Base-by-base conservation (phyloP, 768 basidiomycete species). In the Mycena leptocephala region DNA sequence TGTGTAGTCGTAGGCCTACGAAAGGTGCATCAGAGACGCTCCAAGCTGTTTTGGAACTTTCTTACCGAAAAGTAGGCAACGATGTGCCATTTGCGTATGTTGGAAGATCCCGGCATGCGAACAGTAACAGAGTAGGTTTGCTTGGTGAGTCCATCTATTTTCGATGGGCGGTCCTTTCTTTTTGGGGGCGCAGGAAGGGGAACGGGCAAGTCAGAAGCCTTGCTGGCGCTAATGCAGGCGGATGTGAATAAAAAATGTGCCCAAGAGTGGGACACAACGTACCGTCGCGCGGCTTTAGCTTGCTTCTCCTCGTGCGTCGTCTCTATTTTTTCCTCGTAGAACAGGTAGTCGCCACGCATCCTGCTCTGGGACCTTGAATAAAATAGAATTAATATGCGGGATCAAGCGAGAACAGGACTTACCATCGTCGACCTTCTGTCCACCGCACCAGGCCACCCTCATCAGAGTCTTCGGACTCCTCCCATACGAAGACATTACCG, bases 401-500 rank as follows among this genome's bases (percentile, higher is more conserved):
- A 30, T 77, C 22, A 32, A 26, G 6, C 22, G 24, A 35, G 39
- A 1, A 9, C 22, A 72, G 32, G 28, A 70, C 86, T 59, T 82
- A 92, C 95, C 95, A 96, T 85, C 95, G 87, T 76, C 94, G 88
- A 18, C 95, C 95, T 81, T 96, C 95, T 22, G 95, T 96, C 95
- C 95, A 95, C 30, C 95, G 89, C 72, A 95, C 86, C 43, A 95
- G 85, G 22, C 87, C 87, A 9, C 91, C 92, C 62, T 93, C 93
- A 62, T 95, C 95, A 30, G 73, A 64, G 65, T 90, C 90, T 77
- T 94, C 94, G 5, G 94, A 93, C 82, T 96, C 95, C 79, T 96
- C 95, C 95, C 95, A 96, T 46, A 96, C 95, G 79, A 95, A 96
- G 51, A 96, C 90, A 74, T 95, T 94, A 2, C 95, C 95, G 64